Base-by-base conservation (phyloP, 192 early-diverging fungal species). In the Dimargaris xerosporica region DNA sequence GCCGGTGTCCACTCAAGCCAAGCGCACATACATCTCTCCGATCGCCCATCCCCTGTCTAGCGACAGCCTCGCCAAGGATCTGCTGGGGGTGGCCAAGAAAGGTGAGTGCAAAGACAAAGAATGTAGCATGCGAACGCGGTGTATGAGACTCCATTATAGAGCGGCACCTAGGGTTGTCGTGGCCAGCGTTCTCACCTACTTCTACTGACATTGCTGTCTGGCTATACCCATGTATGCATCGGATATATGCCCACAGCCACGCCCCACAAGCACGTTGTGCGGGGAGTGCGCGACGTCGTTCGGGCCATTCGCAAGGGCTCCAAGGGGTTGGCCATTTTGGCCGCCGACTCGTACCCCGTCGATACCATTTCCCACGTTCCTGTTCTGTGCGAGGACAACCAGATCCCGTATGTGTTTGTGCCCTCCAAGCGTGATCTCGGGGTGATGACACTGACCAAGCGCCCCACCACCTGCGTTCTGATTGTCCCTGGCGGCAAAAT, bases 281-380 rank as follows among this genome's bases (percentile, higher is more conserved):
- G 96, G 64, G 96, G 96, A 55, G 91, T 97, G 23, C 97, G 97
- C 81, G 96, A 99, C 74, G 92, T 97, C 31, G 89, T 91, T 47
- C 97, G 97, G 80, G 90, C 85, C 64, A 78, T 99, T 69, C 82
- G 92, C 53, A 99, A 99, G 81, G 90, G 91, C 59, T 78, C 85
- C 60, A 94, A 96, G 80, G 96, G 91, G 5, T 63, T 97, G 64
- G 94, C 97, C 25, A 73, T 99, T 28, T 84, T 99, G 71, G 94
- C 96, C 19, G 94, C 92, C 52, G 93, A 99, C 74, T 90, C 96
- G 66, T 91, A 90, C 28, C 96, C 96, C 30, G 81, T 97, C 51
- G 96, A 99, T 71, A 91, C 97, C 62, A 89, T 99, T 62, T 88
- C 96, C 45, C 96, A 99, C 70, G 77, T 99, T 44, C 96, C 96